Percentiles rank a stretch among this genome's conserved stretches.
These are phyloP conservation scores for Leptosphaerulina australis DNA, from an alignment of 2,329 filamentous ascomycete genomes.

Conservation along the genomic window DNA sequence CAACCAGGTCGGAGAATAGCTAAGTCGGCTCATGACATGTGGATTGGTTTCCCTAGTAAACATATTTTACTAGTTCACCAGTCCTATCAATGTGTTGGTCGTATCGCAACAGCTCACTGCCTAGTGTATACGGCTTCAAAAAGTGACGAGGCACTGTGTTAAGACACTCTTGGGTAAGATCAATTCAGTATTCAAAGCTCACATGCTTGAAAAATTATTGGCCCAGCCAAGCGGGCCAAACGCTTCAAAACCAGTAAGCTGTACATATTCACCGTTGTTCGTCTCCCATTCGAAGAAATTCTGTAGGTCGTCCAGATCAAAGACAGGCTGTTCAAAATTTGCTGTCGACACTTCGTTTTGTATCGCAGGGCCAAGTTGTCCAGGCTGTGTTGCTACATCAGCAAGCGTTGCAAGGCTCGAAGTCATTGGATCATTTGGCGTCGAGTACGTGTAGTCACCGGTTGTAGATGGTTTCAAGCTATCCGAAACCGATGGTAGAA, in stretches of 20 bases:
- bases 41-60: too few relatives aligned
- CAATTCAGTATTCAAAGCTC: too few relatives aligned
- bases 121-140: too few relatives aligned
- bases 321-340: slow-evolving; percentile 35
- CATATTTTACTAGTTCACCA: too few relatives aligned
- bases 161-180: too few relatives aligned
- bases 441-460: slow-evolving; percentile 21
- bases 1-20: too few relatives aligned
- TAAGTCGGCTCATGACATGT: too few relatives aligned
- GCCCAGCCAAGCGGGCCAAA: slow-evolving; percentile 41
- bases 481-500: slow-evolving; percentile 23
- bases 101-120: too few relatives aligned
- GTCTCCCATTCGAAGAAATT: slow-evolving; percentile 44
- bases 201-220: slow-evolving; percentile 38
- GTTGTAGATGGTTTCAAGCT: slow-evolving; percentile 15
- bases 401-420: slow-evolving; percentile 20
- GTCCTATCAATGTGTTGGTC: too few relatives aligned
- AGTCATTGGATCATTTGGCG: slow-evolving; percentile 7
- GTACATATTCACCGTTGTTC: slow-evolving; percentile 32
- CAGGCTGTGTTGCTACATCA: slow-evolving; percentile 15
- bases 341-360: slow-evolving; percentile 20
- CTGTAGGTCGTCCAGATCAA: slow-evolving; percentile 41
- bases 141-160: too few relatives aligned
- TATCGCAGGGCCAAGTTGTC: slow-evolving; percentile 19
- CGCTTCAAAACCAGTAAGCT: slow-evolving; percentile 38